These are phyloP conservation scores for Prunus mume DNA, from an alignment of 306 rosid species.

Conservation along the genomic window DNA sequence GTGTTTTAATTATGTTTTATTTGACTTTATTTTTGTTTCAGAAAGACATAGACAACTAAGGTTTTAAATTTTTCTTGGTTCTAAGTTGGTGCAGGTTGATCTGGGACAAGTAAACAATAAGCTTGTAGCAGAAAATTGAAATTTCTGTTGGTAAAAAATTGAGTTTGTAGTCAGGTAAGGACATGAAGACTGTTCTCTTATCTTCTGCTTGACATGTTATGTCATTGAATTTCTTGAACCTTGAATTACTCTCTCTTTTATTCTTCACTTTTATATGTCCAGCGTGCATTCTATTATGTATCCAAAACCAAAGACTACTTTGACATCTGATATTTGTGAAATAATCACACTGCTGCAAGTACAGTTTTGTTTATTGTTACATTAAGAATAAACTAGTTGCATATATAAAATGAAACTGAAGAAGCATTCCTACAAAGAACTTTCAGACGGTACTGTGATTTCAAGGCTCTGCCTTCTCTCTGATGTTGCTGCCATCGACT, in stretches of 20 bases:
- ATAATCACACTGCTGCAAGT: conserved; percentile 7
- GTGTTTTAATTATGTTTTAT: background rate
- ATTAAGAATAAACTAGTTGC: background rate
- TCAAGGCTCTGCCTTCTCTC: conserved; percentile 39
- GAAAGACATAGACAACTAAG: background rate
- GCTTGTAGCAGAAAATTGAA: background rate
- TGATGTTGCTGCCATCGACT: conserved; percentile 18
- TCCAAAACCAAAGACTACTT: too few species aligned
- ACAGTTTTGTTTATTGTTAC: too few species aligned
- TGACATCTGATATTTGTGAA: too few species aligned
- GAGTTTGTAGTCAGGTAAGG: background rate
- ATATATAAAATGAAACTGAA: background rate
- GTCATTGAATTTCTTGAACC: background rate
- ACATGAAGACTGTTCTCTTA: background rate
- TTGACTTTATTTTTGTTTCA: too few species aligned
- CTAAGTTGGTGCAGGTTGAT: background rate
- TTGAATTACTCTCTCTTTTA: background rate
- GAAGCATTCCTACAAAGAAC: background rate
- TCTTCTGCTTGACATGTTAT: background rate
- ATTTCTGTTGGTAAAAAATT: background rate
- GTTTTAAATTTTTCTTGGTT: background rate
- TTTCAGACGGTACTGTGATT: background rate
- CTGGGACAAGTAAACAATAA: background rate
- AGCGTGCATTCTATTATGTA: too few species aligned
- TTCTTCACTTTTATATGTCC: background rate